Base-by-base conservation (phyloP, 2,329 filamentous ascomycete genomes). In the Xylariales sp. region DNA sequence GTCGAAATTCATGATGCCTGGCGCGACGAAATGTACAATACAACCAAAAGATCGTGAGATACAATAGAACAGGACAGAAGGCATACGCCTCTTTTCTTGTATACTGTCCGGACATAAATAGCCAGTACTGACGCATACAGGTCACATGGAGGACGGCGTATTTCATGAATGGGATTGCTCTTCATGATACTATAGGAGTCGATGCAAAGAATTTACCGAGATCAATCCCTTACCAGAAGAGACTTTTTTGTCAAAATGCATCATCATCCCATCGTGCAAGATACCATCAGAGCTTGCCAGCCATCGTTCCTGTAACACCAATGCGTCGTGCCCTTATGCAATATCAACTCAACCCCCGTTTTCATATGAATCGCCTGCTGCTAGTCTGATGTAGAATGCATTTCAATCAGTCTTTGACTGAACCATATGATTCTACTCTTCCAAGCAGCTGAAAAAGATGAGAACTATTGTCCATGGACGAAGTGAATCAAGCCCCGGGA, bases 181-280 rank as follows among this genome's bases (percentile, higher is more conserved):
- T 9, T 22, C 19, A 6, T 36, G 11, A 10, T 4, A 15, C 6
- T 4, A 33, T 16, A 44, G n/a, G n/a, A n/a, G n/a, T n/a, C n/a
- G n/a, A 35, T 34, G 18, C 29, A 27, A 39, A 35, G 31, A 29
- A 20, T 31, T 31, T 7, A 34, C 32, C 19, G 20, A 35, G 14
- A 21, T 31, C 31, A 24, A 45, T 38, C 43, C 37, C 43, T 41
- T 41, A 29, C 43, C 43, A 37, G 43, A 45, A 45, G 43, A 45
- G 43, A 45, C 16, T 19, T 44, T 31, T 38, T 14, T 28, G n/a
- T 29, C 41, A 19, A 39, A 35, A 40, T 40, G 37, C 37, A 44
- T 34, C 37, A n/a, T 34, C 42, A 31, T 33, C 25, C 37, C 37
- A 35, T 22, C 35, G 28, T 31, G 31, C 29, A 31, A 38, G 14